Conservation (phyloP, 164 flowering plant genomes). For the Protea cynaroides region DNA sequence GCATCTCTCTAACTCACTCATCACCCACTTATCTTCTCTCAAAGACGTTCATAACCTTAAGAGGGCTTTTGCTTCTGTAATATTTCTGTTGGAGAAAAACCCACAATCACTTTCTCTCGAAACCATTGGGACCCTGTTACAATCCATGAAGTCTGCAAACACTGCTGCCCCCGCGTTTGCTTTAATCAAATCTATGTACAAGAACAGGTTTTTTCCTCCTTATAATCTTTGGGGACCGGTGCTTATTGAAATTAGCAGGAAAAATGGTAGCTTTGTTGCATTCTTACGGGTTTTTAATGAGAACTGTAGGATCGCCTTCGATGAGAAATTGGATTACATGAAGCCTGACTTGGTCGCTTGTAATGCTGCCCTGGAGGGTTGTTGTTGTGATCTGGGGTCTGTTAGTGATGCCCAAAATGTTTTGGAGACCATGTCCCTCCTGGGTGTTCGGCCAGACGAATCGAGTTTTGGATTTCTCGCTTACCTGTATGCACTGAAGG, state of each 20-base stretch:
- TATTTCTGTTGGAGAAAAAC: slow-evolving; percentile 61
- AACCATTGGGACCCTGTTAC: slow-evolving; percentile 40
- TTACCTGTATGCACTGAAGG: slow-evolving; percentile 79
- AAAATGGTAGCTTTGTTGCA: slow-evolving; percentile 45
- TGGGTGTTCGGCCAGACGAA: slow-evolving; percentile 72
- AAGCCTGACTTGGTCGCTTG: slow-evolving; percentile 65
- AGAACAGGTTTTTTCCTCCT: slow-evolving; percentile 64
- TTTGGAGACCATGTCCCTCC: slow-evolving; percentile 63
- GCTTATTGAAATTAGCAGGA: slow-evolving; percentile 60
- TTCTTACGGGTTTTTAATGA: slow-evolving; percentile 65
- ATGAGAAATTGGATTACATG: slow-evolving; percentile 73
- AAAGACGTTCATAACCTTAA: slow-evolving; percentile 61
- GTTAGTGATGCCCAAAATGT: slow-evolving; percentile 76
- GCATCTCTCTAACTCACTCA: slow-evolving; percentile 61
- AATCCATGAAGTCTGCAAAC: slow-evolving; percentile 44
- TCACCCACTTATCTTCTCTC: slow-evolving; percentile 57
- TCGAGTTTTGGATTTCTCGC: slow-evolving; percentile 70
- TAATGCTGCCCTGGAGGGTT: slow-evolving; percentile 86
- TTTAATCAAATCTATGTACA: slow-evolving; percentile 63
- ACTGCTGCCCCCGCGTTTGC: slow-evolving; percentile 77
- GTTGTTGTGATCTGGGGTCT: slow-evolving; percentile 58
- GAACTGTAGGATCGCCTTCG: slow-evolving; percentile 64
- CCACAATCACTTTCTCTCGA: slow-evolving; percentile 43
- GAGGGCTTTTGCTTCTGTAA: slow-evolving; percentile 75
- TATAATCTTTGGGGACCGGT: slow-evolving; percentile 66